Evolutionary conservation across 2,329 filamentous ascomycete genomes (phyloP).

Genomic region (Neurospora sp.): DNA sequence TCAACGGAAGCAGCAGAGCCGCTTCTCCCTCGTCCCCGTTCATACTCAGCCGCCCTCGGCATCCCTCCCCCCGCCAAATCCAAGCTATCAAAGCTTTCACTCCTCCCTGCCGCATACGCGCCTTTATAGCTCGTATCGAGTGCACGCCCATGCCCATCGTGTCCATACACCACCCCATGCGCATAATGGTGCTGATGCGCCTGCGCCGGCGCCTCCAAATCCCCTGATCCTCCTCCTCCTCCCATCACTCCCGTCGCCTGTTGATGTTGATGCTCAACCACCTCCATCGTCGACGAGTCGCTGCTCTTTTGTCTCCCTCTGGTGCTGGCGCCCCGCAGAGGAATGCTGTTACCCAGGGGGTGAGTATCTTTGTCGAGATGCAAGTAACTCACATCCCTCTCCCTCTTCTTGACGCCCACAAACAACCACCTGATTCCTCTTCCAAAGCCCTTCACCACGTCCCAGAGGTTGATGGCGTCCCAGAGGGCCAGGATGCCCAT

Average conservation of each 20-base stretch:
- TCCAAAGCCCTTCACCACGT: conserved; percentile 70
- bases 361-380: background rate
- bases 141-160: background rate
- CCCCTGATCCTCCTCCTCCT: background rate
- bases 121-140: background rate
- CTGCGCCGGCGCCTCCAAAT: background rate
- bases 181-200: background rate
- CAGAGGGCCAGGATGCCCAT: conserved; percentile 54
- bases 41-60: background rate
- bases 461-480: conserved; percentile 72
- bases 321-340: background rate
- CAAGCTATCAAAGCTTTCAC: background rate
- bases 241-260: too few relatives aligned
- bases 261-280: background rate
- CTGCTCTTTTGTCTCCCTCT: background rate
- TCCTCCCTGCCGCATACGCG: background rate
- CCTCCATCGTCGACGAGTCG: background rate
- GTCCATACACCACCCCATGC: background rate
- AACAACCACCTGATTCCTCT: conserved; percentile 74
- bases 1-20: background rate
- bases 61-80: background rate
- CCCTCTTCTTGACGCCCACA: conserved; percentile 55
- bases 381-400: conserved; percentile 39
- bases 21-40: background rate
- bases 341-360: background rate